Base-by-base conservation (phyloP, 2,329 filamentous ascomycete genomes). In the Raffaelea deltoideospora region DNA sequence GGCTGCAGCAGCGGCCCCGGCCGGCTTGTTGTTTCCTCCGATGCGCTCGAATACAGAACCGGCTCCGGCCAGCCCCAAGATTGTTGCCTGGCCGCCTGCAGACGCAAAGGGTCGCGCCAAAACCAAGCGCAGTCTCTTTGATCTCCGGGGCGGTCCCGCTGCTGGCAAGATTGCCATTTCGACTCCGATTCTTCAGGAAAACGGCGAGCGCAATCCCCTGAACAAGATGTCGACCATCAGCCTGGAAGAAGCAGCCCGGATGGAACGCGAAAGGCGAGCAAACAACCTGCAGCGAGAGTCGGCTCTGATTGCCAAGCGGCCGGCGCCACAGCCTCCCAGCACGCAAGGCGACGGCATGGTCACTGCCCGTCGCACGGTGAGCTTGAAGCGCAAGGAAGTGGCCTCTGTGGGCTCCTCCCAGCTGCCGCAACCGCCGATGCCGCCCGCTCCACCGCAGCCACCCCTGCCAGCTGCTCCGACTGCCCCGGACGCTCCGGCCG, bases 151-250 rank as follows among this genome's bases (percentile, higher is more conserved):
- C 1, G 46, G 42, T 15, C 42, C 49, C 5, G 50, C 47, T 10
- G 50, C 49, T 6, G 57, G 28, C 9, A n/a, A 18, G 10, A 43
- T 65, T 15, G 47, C 49, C 5, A 73, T 73, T 24, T 72, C 68
- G 10, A 55, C 58, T 11, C 69, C 69, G 1, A 58, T 72, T 26
- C 45, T 68, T 11, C 52, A 57, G 41, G 43, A 51, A 28, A 49
- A 57, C 24, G 48, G 48, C 18, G 55, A 53, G 19, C 45, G 51
- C 17, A 65, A 59, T 37, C 58, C 65, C 0, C 46, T 64, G 28
- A 54, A 53, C 35, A 65, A 58, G 43, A 64, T 67, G 15, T 48
- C 59, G 6, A 70, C 65, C 1, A 53, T 71, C 22, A 67, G 67
- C 37, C 53, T 73, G 24, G 56, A 58, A 10, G 63, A 63, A 2